Base-by-base conservation (phyloP, 768 basidiomycete genomes). In the Royoungia palumana region DNA sequence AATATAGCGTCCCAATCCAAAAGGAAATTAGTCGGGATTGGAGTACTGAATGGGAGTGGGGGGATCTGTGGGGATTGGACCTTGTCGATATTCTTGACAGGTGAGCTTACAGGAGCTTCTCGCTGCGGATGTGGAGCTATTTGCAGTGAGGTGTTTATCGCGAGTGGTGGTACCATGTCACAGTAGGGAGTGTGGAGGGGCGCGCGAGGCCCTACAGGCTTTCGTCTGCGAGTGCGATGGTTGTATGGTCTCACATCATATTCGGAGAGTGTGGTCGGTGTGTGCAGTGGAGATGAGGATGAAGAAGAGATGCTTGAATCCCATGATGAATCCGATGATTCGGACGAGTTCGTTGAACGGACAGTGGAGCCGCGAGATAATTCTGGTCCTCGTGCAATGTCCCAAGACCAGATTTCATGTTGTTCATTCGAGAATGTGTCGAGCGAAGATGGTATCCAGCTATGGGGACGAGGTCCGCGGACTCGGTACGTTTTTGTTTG, bases 1-100 rank as follows among this genome's bases (percentile, higher is more conserved):
- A 69, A 67, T 51, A 67, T 67, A 14, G 27, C 45, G 38, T 67
- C 67, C 66, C 66, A 67, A 36, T 67, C 67, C 11, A 67, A 45
- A 16, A 43, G 60, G 14, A 49, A 57, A 25, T 61, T 52, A 34
- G 53, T 49, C 0, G 63, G 55, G 10, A 67, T 49, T 0, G 63
- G 55, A 7, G 65, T 51, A 19, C 10, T 46, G 20, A 47, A 4
- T 17, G 42, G 8, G 12, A 38, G 27, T 20, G 55, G 46, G 27
- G 54, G 51, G 2, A 42, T 30, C 4, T 49, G 39, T 30, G 55
- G 30, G 10, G 41, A 46, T 2, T 38, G 49, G 19, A 21, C 34
- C 0, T 41, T 36, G 12, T 44, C 40, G 34, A 38, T 24, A 30
- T 11, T 27, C 32, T 43, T 47, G 28, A 28, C 7, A 13, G 56